A percentile compares a stretch with the other conserved stretches of the same genome.
Conservation (phyloP, 495 filamentous ascomycete species). For the Cryomyces minteri region DNA sequence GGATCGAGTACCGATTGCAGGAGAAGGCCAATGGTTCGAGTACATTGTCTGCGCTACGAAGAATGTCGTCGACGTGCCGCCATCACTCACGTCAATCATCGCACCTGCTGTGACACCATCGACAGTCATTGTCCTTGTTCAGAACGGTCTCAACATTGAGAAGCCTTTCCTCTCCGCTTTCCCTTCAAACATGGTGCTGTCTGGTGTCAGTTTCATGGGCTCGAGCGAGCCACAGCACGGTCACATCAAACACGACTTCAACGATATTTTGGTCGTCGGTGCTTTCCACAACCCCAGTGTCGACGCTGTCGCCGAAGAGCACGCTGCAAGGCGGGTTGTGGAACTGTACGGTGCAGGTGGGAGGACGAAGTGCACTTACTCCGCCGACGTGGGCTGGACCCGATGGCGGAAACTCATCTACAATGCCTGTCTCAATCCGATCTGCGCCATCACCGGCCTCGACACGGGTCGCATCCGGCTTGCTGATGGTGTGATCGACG, state of each 20-base stretch:
- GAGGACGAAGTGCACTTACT: constrained; percentile 10
- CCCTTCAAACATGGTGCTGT: constrained; percentile 31
- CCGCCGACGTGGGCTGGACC: constrained; percentile 8
- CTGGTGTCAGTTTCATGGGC: constrained; percentile 32
- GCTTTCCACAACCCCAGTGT: constrained; percentile 13
- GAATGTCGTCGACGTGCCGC: constrained; percentile 29
- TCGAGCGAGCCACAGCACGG: constrained; percentile 27
- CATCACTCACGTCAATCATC: constrained; percentile 27
- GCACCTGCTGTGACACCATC: constrained; percentile 29
- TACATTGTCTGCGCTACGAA: constrained; percentile 43
- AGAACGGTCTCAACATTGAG: constrained; percentile 49
- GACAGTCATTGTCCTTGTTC: constrained; percentile 35
- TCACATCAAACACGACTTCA: constrained; percentile 14
- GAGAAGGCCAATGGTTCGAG: constrained; percentile 27
- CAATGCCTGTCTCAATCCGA: constrained; percentile 16
- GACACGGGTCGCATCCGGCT: constrained; percentile 24
- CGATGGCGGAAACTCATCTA: constrained; percentile 21
- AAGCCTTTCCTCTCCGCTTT: constrained; percentile 30
- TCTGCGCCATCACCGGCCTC: constrained; percentile 25
- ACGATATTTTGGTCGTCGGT: constrained; percentile 14
- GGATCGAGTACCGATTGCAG: constrained; percentile 23
- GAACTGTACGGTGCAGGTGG: constrained; percentile 14
- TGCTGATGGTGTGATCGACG: constrained; percentile 8
- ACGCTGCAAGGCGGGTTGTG: constrained; percentile 13
- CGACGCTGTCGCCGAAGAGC: neutral